phyloP scores from a whole-genome alignment of 176 grass and related monocot genomes.

The Aegilops tauschii region DNA sequence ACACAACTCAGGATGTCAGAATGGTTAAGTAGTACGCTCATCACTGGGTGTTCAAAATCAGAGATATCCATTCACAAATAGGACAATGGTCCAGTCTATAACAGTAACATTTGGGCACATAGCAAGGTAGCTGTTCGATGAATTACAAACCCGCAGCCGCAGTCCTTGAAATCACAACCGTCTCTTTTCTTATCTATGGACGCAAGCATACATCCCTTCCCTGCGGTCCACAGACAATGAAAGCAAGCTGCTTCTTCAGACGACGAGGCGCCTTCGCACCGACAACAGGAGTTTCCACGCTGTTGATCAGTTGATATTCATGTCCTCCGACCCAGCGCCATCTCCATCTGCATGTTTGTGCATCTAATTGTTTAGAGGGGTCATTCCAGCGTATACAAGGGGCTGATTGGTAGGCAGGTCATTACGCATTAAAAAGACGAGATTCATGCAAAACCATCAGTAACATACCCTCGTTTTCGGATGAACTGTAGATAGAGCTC shows the following conservation, averaged over 20 bases:
- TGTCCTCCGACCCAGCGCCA: conserved; percentile 51
- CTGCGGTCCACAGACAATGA: not conserved
- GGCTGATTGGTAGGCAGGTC: not conserved
- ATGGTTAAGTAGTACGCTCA: not conserved
- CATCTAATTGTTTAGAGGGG: not conserved
- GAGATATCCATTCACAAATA: no score
- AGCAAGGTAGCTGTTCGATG: not conserved
- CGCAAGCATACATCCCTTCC: not conserved
- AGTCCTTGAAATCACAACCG: not conserved
- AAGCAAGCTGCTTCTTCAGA: not conserved
- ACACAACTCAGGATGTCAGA: no score
- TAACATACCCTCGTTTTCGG: conserved; percentile 66
- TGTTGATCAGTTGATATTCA: conserved; percentile 57
- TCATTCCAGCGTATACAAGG: not conserved
- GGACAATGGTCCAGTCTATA: conserved; percentile 16
- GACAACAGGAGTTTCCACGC: not conserved
- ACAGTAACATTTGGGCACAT: not conserved
- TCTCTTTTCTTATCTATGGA: conserved; percentile 35
- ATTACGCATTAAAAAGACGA: no score
- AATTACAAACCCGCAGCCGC: not conserved
- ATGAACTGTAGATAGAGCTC: conserved; percentile 59
- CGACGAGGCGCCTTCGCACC: not conserved
- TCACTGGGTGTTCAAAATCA: not conserved
- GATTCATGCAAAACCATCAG: not conserved
- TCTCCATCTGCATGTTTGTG: conserved; percentile 54